A percentile compares a stretch with the other conserved stretches of the same genome.
Conservation (phyloP, 371 early-diverging fungal genomes). For the Apophysomyces ossiformis region DNA sequence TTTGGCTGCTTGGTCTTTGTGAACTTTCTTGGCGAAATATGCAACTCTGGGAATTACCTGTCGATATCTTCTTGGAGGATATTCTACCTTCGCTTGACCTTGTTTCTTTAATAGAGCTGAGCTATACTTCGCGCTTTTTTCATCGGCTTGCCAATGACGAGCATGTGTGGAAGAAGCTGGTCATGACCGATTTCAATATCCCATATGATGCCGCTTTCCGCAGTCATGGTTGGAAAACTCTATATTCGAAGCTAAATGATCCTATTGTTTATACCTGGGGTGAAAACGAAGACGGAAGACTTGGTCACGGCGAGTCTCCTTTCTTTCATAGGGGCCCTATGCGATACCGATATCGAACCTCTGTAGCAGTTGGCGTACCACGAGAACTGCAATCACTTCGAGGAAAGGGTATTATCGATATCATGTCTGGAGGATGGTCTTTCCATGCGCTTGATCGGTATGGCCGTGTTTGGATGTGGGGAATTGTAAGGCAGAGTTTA, state of each 20-base stretch:
- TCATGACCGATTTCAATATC: slow-evolving; percentile 37
- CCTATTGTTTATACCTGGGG: slow-evolving; percentile 50
- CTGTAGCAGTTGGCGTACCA: slow-evolving; percentile 22
- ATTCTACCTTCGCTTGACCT: slow-evolving; percentile 34
- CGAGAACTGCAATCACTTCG: slow-evolving; percentile 28
- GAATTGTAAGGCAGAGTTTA: slow-evolving; percentile 35
- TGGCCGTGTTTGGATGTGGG: slow-evolving; percentile 54
- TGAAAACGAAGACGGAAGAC: slow-evolving; percentile 33
- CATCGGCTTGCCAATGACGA: slow-evolving; percentile 40
- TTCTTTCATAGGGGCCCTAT: background rate
- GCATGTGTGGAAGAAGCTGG: slow-evolving; percentile 43
- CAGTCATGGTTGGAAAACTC: slow-evolving; percentile 42
- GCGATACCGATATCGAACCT: background rate
- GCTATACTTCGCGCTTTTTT: slow-evolving; percentile 26
- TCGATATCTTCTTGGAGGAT: slow-evolving; percentile 28
- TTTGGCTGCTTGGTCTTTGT: background rate
- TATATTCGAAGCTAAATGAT: slow-evolving; percentile 37
- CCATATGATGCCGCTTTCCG: slow-evolving; percentile 38
- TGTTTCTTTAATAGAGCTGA: slow-evolving; percentile 24
- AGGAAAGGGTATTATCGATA: slow-evolving; percentile 45
- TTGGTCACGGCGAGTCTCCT: slow-evolving; percentile 30
- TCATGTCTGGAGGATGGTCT: slow-evolving; percentile 52
- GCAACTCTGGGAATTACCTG: slow-evolving; percentile 11
- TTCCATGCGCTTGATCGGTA: slow-evolving; percentile 49
- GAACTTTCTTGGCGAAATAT: background rate